Conservation (phyloP, 176 grass and related monocot genomes). For the Hsuehochloa calcarea region DNA sequence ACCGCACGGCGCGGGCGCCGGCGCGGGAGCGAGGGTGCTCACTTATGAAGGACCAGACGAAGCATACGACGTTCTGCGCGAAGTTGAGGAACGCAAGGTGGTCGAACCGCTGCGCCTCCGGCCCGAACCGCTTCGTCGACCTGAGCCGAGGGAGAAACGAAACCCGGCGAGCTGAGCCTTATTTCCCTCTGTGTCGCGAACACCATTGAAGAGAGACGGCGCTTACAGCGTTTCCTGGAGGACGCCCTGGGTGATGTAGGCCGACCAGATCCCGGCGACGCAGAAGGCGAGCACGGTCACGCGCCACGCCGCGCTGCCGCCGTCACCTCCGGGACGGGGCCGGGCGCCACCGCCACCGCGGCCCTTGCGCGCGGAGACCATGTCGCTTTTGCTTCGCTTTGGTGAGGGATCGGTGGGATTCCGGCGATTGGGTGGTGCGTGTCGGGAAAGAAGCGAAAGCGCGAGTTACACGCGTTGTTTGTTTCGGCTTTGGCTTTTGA, state of each 20-base stretch:
- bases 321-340: neutral
- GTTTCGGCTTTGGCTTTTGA: no score
- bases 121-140: slow-evolving; percentile 85
- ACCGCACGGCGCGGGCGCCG: no score
- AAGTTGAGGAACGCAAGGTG: slow-evolving; percentile 97
- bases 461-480: no score
- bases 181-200: no score
- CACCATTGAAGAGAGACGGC: neutral
- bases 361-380: slow-evolving; percentile 41
- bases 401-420: neutral
- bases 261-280: slow-evolving; percentile 88
- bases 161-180: neutral
- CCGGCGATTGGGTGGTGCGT: neutral
- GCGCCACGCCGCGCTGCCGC: slow-evolving; percentile 40
- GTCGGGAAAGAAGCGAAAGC: neutral
- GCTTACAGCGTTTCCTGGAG: slow-evolving; percentile 91
- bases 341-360: slow-evolving; percentile 26
- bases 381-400: slow-evolving; percentile 16
- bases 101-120: slow-evolving; percentile 71
- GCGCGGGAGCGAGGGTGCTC: neutral
- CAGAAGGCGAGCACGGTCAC: slow-evolving; percentile 82
- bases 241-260: slow-evolving; percentile 95
- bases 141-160: slow-evolving; percentile 30
- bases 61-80: slow-evolving; percentile 76
- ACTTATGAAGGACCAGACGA: slow-evolving; percentile 95